Conservation (phyloP, 2,329 filamentous ascomycete species). For the Cytospora paraplurivora region DNA sequence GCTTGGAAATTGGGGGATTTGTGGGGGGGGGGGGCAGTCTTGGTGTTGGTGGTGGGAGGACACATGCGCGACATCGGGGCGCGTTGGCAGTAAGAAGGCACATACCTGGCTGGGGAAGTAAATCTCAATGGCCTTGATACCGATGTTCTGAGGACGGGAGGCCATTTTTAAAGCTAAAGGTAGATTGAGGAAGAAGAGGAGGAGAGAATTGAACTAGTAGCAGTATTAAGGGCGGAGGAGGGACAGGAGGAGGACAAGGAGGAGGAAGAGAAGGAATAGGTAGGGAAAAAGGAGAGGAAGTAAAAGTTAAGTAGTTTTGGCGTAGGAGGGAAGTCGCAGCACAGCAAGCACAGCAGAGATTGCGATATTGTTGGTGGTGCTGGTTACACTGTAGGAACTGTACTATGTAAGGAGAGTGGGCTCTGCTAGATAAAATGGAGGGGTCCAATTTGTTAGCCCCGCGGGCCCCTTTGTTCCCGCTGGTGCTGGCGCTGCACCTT, state of each 20-base stretch:
- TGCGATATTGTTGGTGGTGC: constrained; percentile 9
- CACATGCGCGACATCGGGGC: constrained; percentile 3
- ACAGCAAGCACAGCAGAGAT: constrained; percentile 6
- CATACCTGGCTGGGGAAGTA: constrained; percentile 85
- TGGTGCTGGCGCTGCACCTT: not conserved
- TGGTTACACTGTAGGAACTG: not conserved
- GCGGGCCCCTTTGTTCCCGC: constrained; percentile 10
- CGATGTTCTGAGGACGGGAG: constrained; percentile 79
- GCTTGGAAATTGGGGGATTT: not conserved
- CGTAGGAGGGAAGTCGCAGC: constrained; percentile 16
- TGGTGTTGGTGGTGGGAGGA: not conserved
- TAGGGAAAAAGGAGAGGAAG: constrained; percentile 7
- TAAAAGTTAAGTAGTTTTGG: constrained; percentile 3
- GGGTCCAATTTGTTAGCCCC: constrained; percentile 24
- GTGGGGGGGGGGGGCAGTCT: not conserved
- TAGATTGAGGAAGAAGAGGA: constrained; percentile 11
- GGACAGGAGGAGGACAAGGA: constrained; percentile 1
- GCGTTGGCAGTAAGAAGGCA: constrained; percentile 27
- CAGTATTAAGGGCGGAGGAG: no score
- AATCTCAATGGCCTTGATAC: constrained; percentile 91
- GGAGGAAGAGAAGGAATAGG: constrained; percentile 13
- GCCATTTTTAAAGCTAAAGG: constrained; percentile 56
- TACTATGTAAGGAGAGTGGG: constrained; percentile 4
- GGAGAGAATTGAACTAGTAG: constrained; percentile 1
- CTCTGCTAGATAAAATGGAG: constrained; percentile 20